Percentiles rank a stretch among this genome's conserved stretches.
Conservation (phyloP, 2,329 filamentous ascomycete genomes). For the Fusarium fujikuroi region DNA sequence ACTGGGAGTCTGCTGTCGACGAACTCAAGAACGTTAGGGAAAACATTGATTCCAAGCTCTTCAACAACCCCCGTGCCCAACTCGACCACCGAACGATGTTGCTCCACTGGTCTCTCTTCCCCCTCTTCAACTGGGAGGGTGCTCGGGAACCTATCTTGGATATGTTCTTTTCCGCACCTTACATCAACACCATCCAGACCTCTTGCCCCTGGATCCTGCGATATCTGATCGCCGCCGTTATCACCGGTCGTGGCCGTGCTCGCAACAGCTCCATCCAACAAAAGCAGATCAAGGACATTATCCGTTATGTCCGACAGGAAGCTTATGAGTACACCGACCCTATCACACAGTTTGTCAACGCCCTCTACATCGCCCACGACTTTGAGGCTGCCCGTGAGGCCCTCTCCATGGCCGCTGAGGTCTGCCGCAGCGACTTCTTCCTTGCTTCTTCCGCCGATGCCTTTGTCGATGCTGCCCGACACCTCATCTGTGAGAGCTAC, state of each 20-base stretch:
- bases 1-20: constrained; percentile 94
- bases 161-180: constrained; percentile 95
- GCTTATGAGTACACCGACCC: constrained; percentile 97
- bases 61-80: constrained; percentile 95
- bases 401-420: constrained; percentile 86
- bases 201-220: constrained; percentile 96
- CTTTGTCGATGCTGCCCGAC: constrained; percentile 93
- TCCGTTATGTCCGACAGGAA: constrained; percentile 96
- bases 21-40: constrained; percentile 92
- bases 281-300: constrained; percentile 97
- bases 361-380: constrained; percentile 85
- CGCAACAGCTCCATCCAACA: constrained; percentile 90
- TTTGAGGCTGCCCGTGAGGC: constrained; percentile 96
- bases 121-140: constrained; percentile 96
- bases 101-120: constrained; percentile 98
- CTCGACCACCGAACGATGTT: constrained; percentile 97
- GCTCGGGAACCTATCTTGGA: constrained; percentile 92
- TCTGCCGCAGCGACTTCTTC: constrained; percentile 96
- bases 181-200: constrained; percentile 99
- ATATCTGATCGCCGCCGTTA: constrained; percentile 93
- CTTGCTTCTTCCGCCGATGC: constrained; percentile 83
- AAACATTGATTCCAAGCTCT: constrained; percentile 91
- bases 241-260: constrained; percentile 85
- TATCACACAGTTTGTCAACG: constrained; percentile 95
- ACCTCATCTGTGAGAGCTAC: constrained; percentile 98